Percentiles rank a stretch among this genome's conserved stretches.
Evolutionary conservation across 2,329 filamentous ascomycete genomes (phyloP).

Genomic region (Aureobasidium sp.): DNA sequence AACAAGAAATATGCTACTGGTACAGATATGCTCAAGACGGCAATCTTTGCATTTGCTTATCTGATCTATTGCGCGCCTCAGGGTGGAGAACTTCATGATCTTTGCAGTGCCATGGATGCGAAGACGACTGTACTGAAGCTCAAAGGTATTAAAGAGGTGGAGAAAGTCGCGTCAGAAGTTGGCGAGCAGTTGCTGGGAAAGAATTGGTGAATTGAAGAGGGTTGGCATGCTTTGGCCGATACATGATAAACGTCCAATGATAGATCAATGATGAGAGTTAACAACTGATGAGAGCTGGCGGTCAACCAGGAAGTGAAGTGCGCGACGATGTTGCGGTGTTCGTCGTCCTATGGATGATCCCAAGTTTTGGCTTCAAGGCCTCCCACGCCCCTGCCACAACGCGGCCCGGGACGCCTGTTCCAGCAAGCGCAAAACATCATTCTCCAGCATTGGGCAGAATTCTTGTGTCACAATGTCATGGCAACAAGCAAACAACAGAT

Average conservation of each 20-base stretch:
- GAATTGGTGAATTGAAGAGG: conserved; percentile 8
- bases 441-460: background rate
- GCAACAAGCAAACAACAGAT: conserved; percentile 5
- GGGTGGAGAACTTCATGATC: conserved; percentile 69
- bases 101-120: conserved; percentile 73
- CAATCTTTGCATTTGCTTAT: conserved; percentile 69
- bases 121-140: conserved; percentile 50
- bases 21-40: conserved; percentile 65
- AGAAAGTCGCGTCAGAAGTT: conserved; percentile 28
- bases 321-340: background rate
- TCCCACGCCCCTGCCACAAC: background rate
- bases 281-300: too few relatives aligned
- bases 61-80: conserved; percentile 63
- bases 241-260: background rate
- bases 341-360: background rate
- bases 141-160: conserved; percentile 32
- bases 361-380: background rate
- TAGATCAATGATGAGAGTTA: background rate
- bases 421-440: background rate
- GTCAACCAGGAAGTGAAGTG: too few relatives aligned
- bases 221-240: background rate
- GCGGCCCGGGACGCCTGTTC: background rate
- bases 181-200: conserved; percentile 14
- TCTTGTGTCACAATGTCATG: background rate
- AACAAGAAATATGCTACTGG: conserved; percentile 30